Evolutionary conservation across 2,329 filamentous ascomycete species (phyloP).

Genomic region (Hymenoscyphus infarciens): DNA sequence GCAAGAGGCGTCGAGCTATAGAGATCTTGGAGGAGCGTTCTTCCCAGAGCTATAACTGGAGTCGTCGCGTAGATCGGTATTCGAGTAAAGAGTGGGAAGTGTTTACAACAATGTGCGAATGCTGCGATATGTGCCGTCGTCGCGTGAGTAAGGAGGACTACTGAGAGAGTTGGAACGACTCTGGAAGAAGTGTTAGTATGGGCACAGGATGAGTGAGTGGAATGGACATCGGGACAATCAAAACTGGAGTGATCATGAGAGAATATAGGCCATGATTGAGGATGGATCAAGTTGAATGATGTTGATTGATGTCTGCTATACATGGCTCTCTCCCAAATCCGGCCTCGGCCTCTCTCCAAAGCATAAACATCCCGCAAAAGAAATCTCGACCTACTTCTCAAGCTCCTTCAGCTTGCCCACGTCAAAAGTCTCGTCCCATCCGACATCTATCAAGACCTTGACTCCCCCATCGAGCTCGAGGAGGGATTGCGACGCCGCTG

Average conservation of each 20-base stretch:
- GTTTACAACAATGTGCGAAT: slow-evolving; percentile 94
- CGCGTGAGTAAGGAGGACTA: slow-evolving; percentile 92
- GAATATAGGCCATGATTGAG: slow-evolving; percentile 10
- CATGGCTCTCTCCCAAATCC: slow-evolving; percentile 15
- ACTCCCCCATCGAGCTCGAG: slow-evolving; percentile 95
- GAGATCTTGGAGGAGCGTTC: slow-evolving; percentile 85
- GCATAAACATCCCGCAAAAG: slow-evolving; percentile 12
- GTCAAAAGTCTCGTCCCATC: slow-evolving; percentile 93
- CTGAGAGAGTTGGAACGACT: slow-evolving; percentile 85
- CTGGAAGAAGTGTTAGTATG: slow-evolving; percentile 42
- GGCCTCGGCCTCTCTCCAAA: slow-evolving; percentile 9
- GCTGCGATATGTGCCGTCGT: slow-evolving; percentile 89
- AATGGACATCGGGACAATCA: not conserved
- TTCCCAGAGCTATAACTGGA: slow-evolving; percentile 88
- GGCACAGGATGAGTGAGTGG: not conserved
- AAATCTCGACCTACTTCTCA: slow-evolving; percentile 65
- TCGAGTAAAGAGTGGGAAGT: slow-evolving; percentile 85
- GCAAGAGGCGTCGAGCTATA: slow-evolving; percentile 89
- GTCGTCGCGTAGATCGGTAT: slow-evolving; percentile 93
- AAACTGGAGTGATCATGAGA: slow-evolving; percentile 10
- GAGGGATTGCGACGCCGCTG: slow-evolving; percentile 87
- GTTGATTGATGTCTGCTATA: slow-evolving; percentile 33
- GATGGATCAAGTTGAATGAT: slow-evolving; percentile 15
- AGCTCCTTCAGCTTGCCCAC: slow-evolving; percentile 77
- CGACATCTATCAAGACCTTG: slow-evolving; percentile 90